These are phyloP conservation scores for Sporothrix brasiliensis DNA, from an alignment of 2,329 filamentous ascomycete species.

Conservation along the genomic window DNA sequence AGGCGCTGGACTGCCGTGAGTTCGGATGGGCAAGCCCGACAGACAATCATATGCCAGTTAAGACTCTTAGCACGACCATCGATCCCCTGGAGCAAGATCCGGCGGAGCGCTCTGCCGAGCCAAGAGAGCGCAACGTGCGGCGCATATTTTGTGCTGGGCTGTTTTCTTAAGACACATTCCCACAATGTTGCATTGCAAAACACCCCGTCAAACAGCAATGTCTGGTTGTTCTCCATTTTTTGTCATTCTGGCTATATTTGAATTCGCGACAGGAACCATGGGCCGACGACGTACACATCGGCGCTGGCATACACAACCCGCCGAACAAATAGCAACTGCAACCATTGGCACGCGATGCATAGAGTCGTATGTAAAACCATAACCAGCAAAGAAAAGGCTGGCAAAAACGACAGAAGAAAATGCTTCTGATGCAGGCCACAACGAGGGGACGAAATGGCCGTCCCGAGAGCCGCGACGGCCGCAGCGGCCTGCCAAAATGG, in stretches of 20 bases:
- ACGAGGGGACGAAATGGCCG: background rate
- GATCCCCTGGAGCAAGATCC: constrained; percentile 8
- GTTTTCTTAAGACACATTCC: background rate
- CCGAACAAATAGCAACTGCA: too few relatives aligned
- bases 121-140: background rate
- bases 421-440: background rate
- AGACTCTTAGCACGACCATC: background rate
- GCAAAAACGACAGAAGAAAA: background rate
- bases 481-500: background rate
- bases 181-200: background rate
- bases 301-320: too few relatives aligned
- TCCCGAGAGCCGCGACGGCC: constrained; percentile 8
- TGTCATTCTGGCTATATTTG: constrained; percentile 18
- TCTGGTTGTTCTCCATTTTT: background rate
- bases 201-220: background rate
- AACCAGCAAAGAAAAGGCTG: background rate
- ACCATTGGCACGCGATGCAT: too few relatives aligned
- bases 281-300: too few relatives aligned
- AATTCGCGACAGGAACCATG: background rate
- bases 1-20: constrained; percentile 16
- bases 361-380: background rate
- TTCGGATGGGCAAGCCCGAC: background rate
- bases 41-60: background rate
- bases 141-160: background rate
- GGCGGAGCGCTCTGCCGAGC: constrained; percentile 4